phyloP scores from a whole-genome alignment of 352 stramenopile species.

The Globisporangium cederbergense region DNA sequence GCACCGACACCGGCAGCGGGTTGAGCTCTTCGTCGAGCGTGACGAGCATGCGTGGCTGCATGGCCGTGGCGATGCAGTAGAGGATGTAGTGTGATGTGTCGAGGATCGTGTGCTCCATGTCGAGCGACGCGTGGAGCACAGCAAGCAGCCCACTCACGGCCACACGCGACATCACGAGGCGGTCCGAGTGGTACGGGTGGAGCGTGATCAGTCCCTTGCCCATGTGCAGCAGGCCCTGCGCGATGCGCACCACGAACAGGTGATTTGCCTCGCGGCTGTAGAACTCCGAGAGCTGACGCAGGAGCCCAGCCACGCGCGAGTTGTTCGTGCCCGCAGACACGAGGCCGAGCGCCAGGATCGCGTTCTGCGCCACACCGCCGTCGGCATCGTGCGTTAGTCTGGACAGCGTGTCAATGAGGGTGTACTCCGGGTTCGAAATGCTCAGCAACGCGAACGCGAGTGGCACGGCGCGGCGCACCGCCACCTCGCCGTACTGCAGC shows the following conservation, averaged over 20 bases:
- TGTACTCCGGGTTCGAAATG: conserved; percentile 98
- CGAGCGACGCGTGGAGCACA: conserved; percentile 94
- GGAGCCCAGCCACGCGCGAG: conserved; percentile 95
- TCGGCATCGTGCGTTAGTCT: conserved; percentile 98
- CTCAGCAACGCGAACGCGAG: conserved; percentile 95
- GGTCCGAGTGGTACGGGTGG: conserved; percentile 97
- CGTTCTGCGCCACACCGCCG: conserved; percentile 94
- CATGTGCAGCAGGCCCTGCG: conserved; percentile 98
- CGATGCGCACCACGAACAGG: conserved; percentile 98
- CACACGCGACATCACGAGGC: conserved; percentile 84
- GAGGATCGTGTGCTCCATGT: conserved; percentile 98
- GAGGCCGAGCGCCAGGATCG: conserved; percentile 96
- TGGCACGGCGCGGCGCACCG: conserved; percentile 95
- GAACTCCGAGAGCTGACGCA: conserved; percentile 97
- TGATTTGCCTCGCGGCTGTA: conserved; percentile 97
- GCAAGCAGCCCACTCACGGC: conserved; percentile 94
- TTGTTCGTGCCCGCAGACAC: conserved; percentile 99
- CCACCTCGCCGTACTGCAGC: conserved; percentile 98
- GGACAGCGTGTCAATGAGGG: conserved; percentile 95
- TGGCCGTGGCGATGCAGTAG: conserved; percentile 97
- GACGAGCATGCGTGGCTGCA: conserved; percentile 99
- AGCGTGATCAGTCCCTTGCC: conserved; percentile 99
- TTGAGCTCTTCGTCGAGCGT: conserved; percentile 97
- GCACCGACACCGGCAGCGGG: conserved; percentile 95
- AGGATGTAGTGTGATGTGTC: conserved; percentile 99